A percentile compares a stretch with the other conserved stretches of the same genome.
Conservation (phyloP, 2,329 filamentous ascomycete species). For the Paecilomyces formosus region DNA sequence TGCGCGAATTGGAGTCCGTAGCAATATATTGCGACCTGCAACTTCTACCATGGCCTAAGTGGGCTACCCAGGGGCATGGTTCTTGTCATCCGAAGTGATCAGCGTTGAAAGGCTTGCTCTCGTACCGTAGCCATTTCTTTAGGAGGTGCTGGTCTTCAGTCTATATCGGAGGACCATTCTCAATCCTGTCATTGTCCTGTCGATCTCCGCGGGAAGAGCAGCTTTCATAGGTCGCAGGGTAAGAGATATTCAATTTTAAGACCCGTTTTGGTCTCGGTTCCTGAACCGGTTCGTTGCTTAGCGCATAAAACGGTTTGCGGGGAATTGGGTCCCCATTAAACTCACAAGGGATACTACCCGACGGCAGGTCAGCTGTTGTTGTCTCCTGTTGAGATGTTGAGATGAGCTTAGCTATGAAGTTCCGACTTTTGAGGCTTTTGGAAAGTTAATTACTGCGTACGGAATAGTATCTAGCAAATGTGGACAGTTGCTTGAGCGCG, state of each 20-base stretch:
- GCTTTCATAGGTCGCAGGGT: neutral
- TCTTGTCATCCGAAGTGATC: neutral
- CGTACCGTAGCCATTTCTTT: neutral
- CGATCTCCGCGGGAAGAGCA: neutral
- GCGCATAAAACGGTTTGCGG: neutral
- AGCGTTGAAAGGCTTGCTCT: neutral
- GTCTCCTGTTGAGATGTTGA: neutral
- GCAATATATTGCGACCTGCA: neutral
- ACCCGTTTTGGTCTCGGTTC: neutral
- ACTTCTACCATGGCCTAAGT: neutral
- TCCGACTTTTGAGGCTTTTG: neutral
- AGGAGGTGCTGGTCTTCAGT: neutral
- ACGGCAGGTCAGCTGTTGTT: neutral
- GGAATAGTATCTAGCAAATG: neutral
- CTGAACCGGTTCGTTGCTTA: neutral
- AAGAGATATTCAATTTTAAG: neutral
- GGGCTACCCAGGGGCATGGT: neutral
- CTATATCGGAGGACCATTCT: neutral
- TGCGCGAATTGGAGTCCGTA: neutral
- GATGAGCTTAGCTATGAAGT: neutral
- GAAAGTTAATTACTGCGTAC: too few relatives aligned
- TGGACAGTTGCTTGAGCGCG: too few relatives aligned
- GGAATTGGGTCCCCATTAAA: neutral
- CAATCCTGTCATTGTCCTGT: neutral
- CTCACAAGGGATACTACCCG: neutral